phyloP scores from a whole-genome alignment of 2,329 filamentous ascomycete genomes.

The Fusarium euwallaceae region DNA sequence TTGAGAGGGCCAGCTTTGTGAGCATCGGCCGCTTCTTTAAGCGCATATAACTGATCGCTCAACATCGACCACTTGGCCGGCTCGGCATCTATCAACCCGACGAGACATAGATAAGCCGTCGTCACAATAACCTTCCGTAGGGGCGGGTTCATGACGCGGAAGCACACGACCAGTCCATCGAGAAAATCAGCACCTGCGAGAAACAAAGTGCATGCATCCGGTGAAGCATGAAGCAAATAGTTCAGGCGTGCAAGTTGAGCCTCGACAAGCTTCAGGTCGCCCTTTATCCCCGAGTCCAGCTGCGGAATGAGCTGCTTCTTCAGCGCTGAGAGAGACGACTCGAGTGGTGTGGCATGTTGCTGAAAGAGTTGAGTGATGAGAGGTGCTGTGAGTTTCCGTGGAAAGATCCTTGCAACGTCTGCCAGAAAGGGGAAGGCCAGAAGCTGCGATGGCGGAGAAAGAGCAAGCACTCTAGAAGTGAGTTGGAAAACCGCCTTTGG shows the following conservation, averaged over 20 bases:
- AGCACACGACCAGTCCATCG: slow-evolving; percentile 78
- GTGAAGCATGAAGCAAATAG: slow-evolving; percentile 72
- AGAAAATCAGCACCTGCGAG: slow-evolving; percentile 90
- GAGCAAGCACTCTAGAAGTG: slow-evolving; percentile 66
- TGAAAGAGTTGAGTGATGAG: slow-evolving; percentile 65
- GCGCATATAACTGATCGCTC: slow-evolving; percentile 84
- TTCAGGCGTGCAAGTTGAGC: slow-evolving; percentile 70
- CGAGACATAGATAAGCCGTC: slow-evolving; percentile 80
- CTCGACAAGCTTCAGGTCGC: slow-evolving; percentile 68
- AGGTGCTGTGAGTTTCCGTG: slow-evolving; percentile 70
- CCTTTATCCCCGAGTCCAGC: slow-evolving; percentile 72
- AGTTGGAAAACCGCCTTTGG: slow-evolving; percentile 76
- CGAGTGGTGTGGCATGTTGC: slow-evolving; percentile 62
- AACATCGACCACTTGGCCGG: slow-evolving; percentile 80
- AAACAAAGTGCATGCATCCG: slow-evolving; percentile 71
- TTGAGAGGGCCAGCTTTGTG: slow-evolving; percentile 69
- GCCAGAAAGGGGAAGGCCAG: slow-evolving; percentile 77
- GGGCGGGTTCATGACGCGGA: slow-evolving; percentile 72
- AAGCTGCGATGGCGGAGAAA: slow-evolving; percentile 59
- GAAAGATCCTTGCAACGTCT: slow-evolving; percentile 76
- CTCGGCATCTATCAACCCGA: slow-evolving; percentile 75
- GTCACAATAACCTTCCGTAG: slow-evolving; percentile 78
- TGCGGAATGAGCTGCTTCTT: slow-evolving; percentile 73
- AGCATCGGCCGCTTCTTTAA: slow-evolving; percentile 79
- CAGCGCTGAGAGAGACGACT: slow-evolving; percentile 67